phyloP scores from a whole-genome alignment of 1,139 yeast genomes.

The Hanseniaspora gamundiae region DNA sequence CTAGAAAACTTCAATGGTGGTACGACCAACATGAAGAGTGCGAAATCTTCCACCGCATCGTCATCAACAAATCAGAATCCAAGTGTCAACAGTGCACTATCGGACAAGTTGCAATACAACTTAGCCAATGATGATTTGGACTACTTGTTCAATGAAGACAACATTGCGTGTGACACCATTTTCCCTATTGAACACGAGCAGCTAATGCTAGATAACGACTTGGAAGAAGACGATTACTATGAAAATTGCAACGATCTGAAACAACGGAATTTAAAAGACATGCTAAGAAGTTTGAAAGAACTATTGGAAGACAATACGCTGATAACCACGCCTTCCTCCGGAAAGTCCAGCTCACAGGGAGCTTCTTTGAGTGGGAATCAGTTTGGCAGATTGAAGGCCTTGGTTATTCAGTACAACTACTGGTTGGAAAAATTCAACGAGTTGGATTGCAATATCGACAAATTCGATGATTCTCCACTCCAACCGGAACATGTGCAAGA shows the following conservation, averaged over 20 bases:
- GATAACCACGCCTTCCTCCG: too few species aligned
- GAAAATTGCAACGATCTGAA: neutral
- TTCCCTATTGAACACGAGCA: neutral
- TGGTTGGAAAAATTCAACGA: conserved; percentile 20
- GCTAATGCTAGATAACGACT: neutral
- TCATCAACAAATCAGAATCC: neutral
- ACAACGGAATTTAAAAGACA: neutral
- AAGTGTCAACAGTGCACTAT: neutral
- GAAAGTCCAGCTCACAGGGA: too few species aligned
- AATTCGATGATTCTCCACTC: conserved; percentile 45
- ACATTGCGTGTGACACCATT: neutral
- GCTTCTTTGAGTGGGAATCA: neutral
- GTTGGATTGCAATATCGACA: conserved; percentile 24
- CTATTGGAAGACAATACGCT: neutral
- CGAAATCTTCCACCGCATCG: neutral
- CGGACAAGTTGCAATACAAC: neutral
- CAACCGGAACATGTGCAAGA: conserved; percentile 78
- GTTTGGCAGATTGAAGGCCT: conserved; percentile 7
- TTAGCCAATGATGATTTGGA: conserved; percentile 1
- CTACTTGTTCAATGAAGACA: neutral
- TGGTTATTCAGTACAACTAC: conserved; percentile 20
- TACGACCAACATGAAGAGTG: neutral
- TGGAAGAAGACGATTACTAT: conserved; percentile 1
- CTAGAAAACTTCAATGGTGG: neutral
- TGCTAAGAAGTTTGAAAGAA: neutral